A percentile compares a stretch with the other conserved stretches of the same genome.
Evolutionary conservation across 768 basidiomycete genomes (phyloP).

Genomic region (Boletus rubroflammeus): DNA sequence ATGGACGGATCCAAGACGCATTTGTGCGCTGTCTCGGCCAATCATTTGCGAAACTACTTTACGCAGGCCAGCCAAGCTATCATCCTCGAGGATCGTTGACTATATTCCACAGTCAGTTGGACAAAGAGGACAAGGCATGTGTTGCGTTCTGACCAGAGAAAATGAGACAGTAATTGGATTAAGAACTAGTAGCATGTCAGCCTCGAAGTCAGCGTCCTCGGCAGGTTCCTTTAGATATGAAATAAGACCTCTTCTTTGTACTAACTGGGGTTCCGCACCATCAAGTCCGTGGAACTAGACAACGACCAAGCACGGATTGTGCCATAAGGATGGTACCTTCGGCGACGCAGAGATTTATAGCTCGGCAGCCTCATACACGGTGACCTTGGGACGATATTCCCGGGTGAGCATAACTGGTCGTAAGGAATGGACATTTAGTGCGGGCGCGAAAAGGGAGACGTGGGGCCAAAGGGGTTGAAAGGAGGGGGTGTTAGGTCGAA

Average conservation of each 20-base stretch:
- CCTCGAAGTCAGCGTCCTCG: conserved; percentile 9
- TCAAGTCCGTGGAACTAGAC: not conserved
- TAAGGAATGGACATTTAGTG: conserved; percentile 21
- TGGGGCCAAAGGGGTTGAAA: not conserved
- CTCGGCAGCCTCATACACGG: conserved; percentile 24
- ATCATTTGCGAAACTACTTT: conserved; percentile 19
- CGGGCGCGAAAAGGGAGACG: not conserved
- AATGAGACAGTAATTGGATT: conserved; percentile 3
- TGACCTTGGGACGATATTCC: conserved; percentile 2
- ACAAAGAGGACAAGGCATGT: not conserved
- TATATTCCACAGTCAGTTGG: conserved; percentile 7
- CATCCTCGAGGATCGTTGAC: conserved; percentile 16
- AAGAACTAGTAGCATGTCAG: not conserved
- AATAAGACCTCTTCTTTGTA: conserved; percentile 3
- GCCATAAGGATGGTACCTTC: conserved; percentile 24
- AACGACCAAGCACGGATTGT: not conserved
- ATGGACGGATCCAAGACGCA: conserved; percentile 16
- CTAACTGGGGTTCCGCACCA: conserved; percentile 5
- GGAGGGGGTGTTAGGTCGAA: not conserved
- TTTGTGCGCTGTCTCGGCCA: conserved; percentile 11
- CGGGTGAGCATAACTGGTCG: conserved; percentile 9
- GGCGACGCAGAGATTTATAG: conserved; percentile 14
- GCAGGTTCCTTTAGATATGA: conserved; percentile 10
- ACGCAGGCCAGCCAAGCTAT: conserved; percentile 17
- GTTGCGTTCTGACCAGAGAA: conserved; percentile 13